phyloP scores from a whole-genome alignment of 2,329 filamentous ascomycete genomes.

The Geosmithia putterillii region DNA sequence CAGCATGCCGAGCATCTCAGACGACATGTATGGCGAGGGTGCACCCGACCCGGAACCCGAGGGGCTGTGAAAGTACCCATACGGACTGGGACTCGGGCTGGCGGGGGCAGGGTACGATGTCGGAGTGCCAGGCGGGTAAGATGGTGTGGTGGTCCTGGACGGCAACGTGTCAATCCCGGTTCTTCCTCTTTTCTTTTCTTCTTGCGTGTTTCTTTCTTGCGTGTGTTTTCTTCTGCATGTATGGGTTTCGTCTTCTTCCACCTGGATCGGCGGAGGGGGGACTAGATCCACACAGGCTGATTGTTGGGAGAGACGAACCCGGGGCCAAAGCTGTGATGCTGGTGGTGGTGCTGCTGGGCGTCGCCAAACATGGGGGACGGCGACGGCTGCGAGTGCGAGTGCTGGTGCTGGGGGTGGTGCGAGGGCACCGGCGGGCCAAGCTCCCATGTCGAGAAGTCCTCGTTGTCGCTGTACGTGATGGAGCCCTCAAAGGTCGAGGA shows the following conservation, averaged over 20 bases:
- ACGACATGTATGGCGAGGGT: slow-evolving; percentile 31
- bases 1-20: slow-evolving; percentile 29
- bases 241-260: slow-evolving; percentile 7
- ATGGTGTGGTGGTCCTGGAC: slow-evolving; percentile 18
- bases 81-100: too few species aligned
- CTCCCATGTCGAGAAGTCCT: slow-evolving; percentile 41
- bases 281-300: slow-evolving; percentile 50
- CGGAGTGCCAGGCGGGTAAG: too few species aligned
- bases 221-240: slow-evolving; percentile 8
- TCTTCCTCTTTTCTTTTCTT: slow-evolving; percentile 24
- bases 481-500: slow-evolving; percentile 53
- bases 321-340: slow-evolving; percentile 26
- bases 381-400: slow-evolving; percentile 21
- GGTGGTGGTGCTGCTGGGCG: slow-evolving; percentile 14
- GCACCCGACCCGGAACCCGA: too few species aligned
- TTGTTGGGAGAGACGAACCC: slow-evolving; percentile 50
- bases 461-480: slow-evolving; percentile 48
- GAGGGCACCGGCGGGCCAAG: slow-evolving; percentile 12
- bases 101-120: too few species aligned
- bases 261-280: too few species aligned
- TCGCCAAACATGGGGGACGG: slow-evolving; percentile 34
- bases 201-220: slow-evolving; percentile 8
- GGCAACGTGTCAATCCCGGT: slow-evolving; percentile 39
- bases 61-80: too few species aligned
- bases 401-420: slow-evolving; percentile 1